Base-by-base conservation (phyloP, 2,329 filamentous ascomycete species). In the Alternaria conjuncta region DNA sequence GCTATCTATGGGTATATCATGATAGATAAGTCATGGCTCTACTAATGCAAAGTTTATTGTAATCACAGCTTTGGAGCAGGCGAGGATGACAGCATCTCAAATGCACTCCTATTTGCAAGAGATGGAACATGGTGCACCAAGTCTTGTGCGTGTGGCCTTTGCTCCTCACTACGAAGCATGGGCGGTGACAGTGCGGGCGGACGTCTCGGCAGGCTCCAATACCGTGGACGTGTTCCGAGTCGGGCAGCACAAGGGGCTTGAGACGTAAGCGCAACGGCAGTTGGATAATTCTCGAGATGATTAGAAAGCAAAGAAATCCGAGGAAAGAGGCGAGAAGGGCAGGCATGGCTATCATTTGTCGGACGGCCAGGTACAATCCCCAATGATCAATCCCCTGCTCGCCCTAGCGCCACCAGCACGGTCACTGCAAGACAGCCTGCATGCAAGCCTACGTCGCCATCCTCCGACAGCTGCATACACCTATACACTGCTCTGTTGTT, bases 361-460 rank as follows among this genome's bases (percentile, higher is more conserved):
- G 57, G 26, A 46, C 3, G 28, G 47, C 66, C 66, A 68, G 66
- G 68, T 73, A 72, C 58, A 62, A 72, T 74, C 75, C 75, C 74
- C 73, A 74, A 32, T 32, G 12, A 13, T 12, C 30, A 32, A 78
- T 77, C 74, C 75, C 65, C 64, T 71, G 75, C 72, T 58, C 57
- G 68, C 66, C 26, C 66, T 78, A 76, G 77, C 76, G 76, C 66
- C 71, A 68, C 70, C 71, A 64, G 72, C 74, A 76, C 71, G 72
- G 72, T 66, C 72, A 71, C 62, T 55, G 59, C 60, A 62, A 63
- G 65, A 67, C 69, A 66, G 68, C 68, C 71, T 76, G 74, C 74
- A 77, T 76, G 74, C 74, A 77, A 41, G 70, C 68, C 68, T 63
- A 74, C 72, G 70, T 71, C 69, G 67, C 70, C 70, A 64, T 71